A percentile compares a stretch with the other conserved stretches of the same genome.
phyloP scores from a whole-genome alignment of 2,329 filamentous ascomycete species.

The Diaporthe sp. region DNA sequence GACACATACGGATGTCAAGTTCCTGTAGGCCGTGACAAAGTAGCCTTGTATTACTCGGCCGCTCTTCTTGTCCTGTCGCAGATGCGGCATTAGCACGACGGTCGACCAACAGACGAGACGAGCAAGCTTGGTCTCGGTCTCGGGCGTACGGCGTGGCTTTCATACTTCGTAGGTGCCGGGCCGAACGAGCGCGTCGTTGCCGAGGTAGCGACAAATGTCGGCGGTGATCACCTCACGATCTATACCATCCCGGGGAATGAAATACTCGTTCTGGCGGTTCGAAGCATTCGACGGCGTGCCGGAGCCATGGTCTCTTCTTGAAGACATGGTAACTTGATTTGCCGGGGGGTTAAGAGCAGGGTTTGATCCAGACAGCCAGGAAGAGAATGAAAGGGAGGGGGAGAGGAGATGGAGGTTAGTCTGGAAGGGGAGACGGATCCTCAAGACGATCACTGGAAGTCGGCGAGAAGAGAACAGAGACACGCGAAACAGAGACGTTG shows the following conservation, averaged over 20 bases:
- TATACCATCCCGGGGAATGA: slow-evolving; percentile 84
- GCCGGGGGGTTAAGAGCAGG: slow-evolving; percentile 29
- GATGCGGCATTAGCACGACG: slow-evolving; percentile 22
- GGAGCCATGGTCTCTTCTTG: slow-evolving; percentile 52
- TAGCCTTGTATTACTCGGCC: slow-evolving; percentile 77
- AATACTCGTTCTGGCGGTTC: slow-evolving; percentile 80
- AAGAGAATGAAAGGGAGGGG: slow-evolving; percentile 30
- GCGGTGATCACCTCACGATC: slow-evolving; percentile 87
- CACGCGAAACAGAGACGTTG: not conserved
- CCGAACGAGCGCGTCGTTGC: slow-evolving; percentile 84
- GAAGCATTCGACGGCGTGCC: slow-evolving; percentile 48
- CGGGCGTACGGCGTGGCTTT: slow-evolving; percentile 46
- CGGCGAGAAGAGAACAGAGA: not conserved
- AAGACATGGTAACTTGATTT: slow-evolving; percentile 53
- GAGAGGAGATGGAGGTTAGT: slow-evolving; percentile 26
- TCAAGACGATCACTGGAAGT: slow-evolving; percentile 1
- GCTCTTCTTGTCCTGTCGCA: slow-evolving; percentile 58
- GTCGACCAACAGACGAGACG: not conserved
- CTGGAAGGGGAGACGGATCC: slow-evolving; percentile 30
- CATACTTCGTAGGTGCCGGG: slow-evolving; percentile 81
- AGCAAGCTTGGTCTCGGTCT: slow-evolving; percentile 10
- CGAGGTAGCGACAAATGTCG: slow-evolving; percentile 87
- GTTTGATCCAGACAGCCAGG: slow-evolving; percentile 13
- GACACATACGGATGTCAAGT: slow-evolving; percentile 78
- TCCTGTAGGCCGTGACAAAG: slow-evolving; percentile 84